Evolutionary conservation across 2,329 filamentous ascomycete genomes (phyloP).

Genomic region (Tolypocladium tropicale): DNA sequence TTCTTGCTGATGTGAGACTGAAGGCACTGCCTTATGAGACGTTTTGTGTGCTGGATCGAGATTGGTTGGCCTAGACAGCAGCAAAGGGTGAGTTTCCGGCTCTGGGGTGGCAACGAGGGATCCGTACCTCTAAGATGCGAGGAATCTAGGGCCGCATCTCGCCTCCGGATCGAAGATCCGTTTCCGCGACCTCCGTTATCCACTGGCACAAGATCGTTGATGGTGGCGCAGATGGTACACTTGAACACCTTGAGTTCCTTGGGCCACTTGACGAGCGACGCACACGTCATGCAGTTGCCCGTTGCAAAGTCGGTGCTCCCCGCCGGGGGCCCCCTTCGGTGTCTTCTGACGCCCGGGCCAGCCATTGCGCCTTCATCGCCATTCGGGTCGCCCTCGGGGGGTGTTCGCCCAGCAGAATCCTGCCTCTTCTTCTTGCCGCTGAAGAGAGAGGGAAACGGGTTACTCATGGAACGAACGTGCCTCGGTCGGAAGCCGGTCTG

Average conservation of each 20-base stretch:
- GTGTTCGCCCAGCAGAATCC: slow-evolving; percentile 22
- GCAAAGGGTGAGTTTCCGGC: not conserved
- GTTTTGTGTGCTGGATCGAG: slow-evolving; percentile 22
- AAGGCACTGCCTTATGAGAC: slow-evolving; percentile 22
- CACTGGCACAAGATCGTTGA: slow-evolving; percentile 58
- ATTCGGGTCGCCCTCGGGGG: slow-evolving; percentile 18
- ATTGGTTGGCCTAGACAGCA: slow-evolving; percentile 16
- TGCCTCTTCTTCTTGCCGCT: slow-evolving; percentile 46
- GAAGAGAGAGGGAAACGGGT: slow-evolving; percentile 68
- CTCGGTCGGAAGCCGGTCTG: slow-evolving; percentile 9
- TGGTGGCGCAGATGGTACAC: slow-evolving; percentile 73
- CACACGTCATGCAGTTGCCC: slow-evolving; percentile 79
- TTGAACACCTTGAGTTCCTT: slow-evolving; percentile 62
- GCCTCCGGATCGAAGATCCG: slow-evolving; percentile 10
- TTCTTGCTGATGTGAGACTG: slow-evolving; percentile 18
- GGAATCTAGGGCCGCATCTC: slow-evolving; percentile 9
- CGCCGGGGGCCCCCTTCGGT: slow-evolving; percentile 20
- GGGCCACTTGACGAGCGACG: slow-evolving; percentile 71
- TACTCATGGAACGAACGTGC: slow-evolving; percentile 57
- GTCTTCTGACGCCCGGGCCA: slow-evolving; percentile 9
- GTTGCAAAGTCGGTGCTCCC: slow-evolving; percentile 50
- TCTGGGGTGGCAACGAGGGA: not conserved
- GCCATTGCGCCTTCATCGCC: slow-evolving; percentile 12
- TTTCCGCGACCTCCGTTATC: slow-evolving; percentile 11
- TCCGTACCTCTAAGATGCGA: slow-evolving; percentile 4